Evolutionary conservation across 805 yeast genomes (phyloP), one percentile per base, ranked within the genome.

Genomic region (Cyberlindnera maritima): DNA sequence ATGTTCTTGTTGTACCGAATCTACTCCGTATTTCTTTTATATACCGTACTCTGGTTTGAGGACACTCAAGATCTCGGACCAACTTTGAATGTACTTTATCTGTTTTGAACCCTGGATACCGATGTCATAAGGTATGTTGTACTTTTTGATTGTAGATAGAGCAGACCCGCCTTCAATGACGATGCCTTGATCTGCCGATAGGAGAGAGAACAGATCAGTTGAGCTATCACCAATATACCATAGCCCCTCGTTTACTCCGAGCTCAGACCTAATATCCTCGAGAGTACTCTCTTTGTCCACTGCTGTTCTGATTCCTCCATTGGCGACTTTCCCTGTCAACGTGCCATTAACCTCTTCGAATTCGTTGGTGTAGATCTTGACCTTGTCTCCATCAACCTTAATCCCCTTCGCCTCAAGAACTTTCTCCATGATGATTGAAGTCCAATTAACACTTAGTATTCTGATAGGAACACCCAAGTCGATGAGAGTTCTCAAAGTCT

Each of bases 401-500:
- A 55, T 54, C 1, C 68, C 69, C 17, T 58, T 41, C 17, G 41
- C 41, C 20, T 37, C 34, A 28, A 68, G 57, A 3, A 59, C 53
- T 39, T 65, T 64, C 25, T 61, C 57, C 39, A 83, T 81, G 17
- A 81, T 64, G 12, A 65, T 18, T 1, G 71, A 67, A 8, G 85
- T 76, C 88, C 88, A 83, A 59, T 81, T 81, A 39, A 81, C 79
- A 54, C 87, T 81, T 28, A 82, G 54, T 2, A 83, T 66, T 9
- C 65, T 61, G 1, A 77, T 61, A 0, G 78, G 77, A 3, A 71
- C 58, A 1, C 55, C 45, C 1, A 29, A 20, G 4, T 32, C 35
- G 20, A 46, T 34, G 29, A 39, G 45, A 32, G 8, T 17, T 20
- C 18, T 44, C 29, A 55, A 69, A 44, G 39, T 39, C n/a, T 36